These are phyloP conservation scores for Alternaria ethzedia DNA, from an alignment of 2,329 filamentous ascomycete genomes.

Conservation along the genomic window DNA sequence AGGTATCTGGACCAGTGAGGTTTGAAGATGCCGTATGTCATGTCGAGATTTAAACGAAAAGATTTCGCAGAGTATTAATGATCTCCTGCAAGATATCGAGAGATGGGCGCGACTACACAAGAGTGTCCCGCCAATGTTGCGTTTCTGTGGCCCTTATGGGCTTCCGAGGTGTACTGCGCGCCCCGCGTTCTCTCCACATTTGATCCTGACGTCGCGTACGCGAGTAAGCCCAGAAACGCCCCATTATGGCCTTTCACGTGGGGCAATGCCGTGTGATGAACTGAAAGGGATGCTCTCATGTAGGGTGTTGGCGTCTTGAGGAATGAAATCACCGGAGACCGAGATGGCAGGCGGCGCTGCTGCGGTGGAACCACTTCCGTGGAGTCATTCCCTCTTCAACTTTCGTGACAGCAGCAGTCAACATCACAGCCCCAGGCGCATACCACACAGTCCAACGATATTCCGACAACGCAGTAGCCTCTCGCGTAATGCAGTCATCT, in stretches of 20 bases:
- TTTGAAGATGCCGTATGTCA: conserved; percentile 33
- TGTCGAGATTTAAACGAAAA: conserved; percentile 1
- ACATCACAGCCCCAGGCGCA: neutral
- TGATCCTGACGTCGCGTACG: neutral
- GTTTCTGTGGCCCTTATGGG: neutral
- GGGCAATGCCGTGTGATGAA: neutral
- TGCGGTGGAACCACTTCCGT: neutral
- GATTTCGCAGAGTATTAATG: neutral
- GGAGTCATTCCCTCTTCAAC: neutral
- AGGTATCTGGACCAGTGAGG: conserved; percentile 37
- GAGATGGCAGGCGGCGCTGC: neutral
- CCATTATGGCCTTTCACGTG: neutral
- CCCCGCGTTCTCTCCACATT: conserved; percentile 4
- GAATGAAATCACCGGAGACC: neutral
- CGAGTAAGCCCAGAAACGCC: neutral
- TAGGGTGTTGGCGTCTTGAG: neutral
- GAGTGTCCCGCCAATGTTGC: neutral
- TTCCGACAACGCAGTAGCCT: neutral
- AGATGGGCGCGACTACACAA: neutral
- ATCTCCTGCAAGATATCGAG: neutral
- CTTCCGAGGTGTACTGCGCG: conserved; percentile 1
- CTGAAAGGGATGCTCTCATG: neutral
- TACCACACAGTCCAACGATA: neutral
- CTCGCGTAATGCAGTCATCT: neutral
- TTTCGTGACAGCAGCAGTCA: neutral